These are phyloP conservation scores for Fusarium xylarioides DNA, from an alignment of 2,329 filamentous ascomycete species.

Conservation along the genomic window DNA sequence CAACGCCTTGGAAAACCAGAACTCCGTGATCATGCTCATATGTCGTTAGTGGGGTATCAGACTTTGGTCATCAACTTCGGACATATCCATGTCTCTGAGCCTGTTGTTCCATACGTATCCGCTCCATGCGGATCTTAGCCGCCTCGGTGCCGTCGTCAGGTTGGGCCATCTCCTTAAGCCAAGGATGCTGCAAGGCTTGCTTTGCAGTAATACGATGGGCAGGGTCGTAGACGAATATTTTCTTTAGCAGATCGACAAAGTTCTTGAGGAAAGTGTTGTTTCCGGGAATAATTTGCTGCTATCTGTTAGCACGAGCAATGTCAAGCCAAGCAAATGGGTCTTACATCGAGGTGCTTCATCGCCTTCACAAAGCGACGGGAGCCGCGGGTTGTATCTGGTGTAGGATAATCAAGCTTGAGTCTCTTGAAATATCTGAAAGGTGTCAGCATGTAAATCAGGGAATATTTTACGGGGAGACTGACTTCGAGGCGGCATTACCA, in stretches of 20 bases:
- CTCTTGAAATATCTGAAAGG: constrained; percentile 70
- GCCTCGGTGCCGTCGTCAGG: constrained; percentile 75
- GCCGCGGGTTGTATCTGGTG: constrained; percentile 68
- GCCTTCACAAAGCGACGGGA: constrained; percentile 74
- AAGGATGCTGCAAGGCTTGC: constrained; percentile 71
- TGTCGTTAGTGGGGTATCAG: constrained; percentile 42
- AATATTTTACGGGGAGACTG: constrained; percentile 39
- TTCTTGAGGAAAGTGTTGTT: constrained; percentile 67
- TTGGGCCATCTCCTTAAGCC: constrained; percentile 71
- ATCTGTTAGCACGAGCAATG: constrained; percentile 1
- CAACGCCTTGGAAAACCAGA: constrained; percentile 41
- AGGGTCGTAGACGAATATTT: constrained; percentile 76
- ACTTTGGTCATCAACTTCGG: constrained; percentile 36
- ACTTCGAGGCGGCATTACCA: constrained; percentile 73
- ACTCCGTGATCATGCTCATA: constrained; percentile 47
- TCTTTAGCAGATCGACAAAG: constrained; percentile 71
- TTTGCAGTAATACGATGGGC: constrained; percentile 72
- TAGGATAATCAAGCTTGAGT: constrained; percentile 71
- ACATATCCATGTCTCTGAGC: constrained; percentile 37
- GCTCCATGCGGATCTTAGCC: constrained; percentile 68
- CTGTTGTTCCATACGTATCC: constrained; percentile 56
- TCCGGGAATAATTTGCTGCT: constrained; percentile 70
- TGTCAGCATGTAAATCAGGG: constrained; percentile 38
- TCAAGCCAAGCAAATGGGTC: constrained; percentile 29
- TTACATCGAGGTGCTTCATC: constrained; percentile 74